These are phyloP conservation scores for Kurtzmaniella natalensis DNA, from an alignment of 1,139 yeast genomes.

Conservation along the genomic window DNA sequence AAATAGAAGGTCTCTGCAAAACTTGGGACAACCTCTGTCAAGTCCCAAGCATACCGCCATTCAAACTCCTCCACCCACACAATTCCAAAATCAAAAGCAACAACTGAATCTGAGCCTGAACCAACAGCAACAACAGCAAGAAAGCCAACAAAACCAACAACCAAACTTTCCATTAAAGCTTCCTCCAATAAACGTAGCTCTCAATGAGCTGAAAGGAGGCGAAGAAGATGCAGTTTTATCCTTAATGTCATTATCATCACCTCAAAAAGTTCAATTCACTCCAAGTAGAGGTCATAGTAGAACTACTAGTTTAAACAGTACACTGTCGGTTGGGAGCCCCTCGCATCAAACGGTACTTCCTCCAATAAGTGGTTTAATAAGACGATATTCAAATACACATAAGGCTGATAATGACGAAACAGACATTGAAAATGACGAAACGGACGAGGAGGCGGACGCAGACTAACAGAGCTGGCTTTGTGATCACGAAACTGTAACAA, in stretches of 20 bases:
- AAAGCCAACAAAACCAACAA: background rate
- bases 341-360: constrained; percentile 18
- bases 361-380: constrained; percentile 29
- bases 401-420: constrained; percentile 29
- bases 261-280: constrained; percentile 30
- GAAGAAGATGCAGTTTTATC: constrained; percentile 46
- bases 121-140: background rate
- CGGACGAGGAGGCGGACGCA: constrained; percentile 9
- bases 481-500: constrained; percentile 4
- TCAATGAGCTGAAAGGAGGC: constrained; percentile 9
- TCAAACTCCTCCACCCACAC: background rate
- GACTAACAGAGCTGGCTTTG: constrained; percentile 3
- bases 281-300: constrained; percentile 32
- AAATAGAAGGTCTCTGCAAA: background rate
- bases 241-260: constrained; percentile 42
- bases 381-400: constrained; percentile 11
- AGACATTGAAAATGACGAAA: constrained; percentile 26
- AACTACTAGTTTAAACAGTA: constrained; percentile 26
- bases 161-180: constrained; percentile 14
- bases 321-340: constrained; percentile 20
- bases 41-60: background rate
- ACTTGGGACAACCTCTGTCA: background rate
- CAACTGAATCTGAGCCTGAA: background rate
- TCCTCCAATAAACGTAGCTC: constrained; percentile 32
- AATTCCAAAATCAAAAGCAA: background rate